Base-by-base conservation (phyloP, 106 monocot species). In the Platanthera guangdongensis region DNA sequence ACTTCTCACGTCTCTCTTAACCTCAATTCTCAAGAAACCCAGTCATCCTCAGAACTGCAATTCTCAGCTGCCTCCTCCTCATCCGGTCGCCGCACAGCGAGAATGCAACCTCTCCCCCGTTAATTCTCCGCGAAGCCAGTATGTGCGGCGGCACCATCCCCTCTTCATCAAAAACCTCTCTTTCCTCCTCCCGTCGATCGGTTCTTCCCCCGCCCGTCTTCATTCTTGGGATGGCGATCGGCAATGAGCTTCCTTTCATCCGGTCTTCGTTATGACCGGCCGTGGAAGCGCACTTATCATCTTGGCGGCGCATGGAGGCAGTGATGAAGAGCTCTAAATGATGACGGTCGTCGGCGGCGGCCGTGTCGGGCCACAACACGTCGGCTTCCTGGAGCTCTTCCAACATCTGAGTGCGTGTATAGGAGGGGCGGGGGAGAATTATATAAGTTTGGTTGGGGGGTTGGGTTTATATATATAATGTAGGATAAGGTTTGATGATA, bases 311-410 rank as follows among this genome's bases (percentile, higher is more conserved):
- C 2, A 39, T 10, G 48, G 7, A 47, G 71, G 71, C 8, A 11
- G 39, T 13, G 47, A 0, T 11, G 52, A 30, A 30, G 53, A 6
- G 11, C 3, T 52, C 74, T 11, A 0, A 21, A 21, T 21, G 25
- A 16, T 50, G 22, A 22, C 22, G 49, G 22, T 52, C 19, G 22
- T 52, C 19, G 52, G 14, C 25, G 30, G 10, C 21, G 52, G 19
- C 51, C 2, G 48, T 21, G 51, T 74, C 53, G 28, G 74, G 54
- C 74, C 74, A 74, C 50, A 74, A 4, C 2, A 74, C 74, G 6
- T 74, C 74, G 52, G 74, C 74, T 74, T 74, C 74, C 15, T 74
- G 74, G 53, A 74, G n/a, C 28, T 74, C 74, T 74, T 74, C 74
- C 53, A 15, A 7, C 53, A 55, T 53, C 7, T 14, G 13, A 10